phyloP scores from a whole-genome alignment of 2,329 filamentous ascomycete genomes.

The Decorospora gaudefroyi region DNA sequence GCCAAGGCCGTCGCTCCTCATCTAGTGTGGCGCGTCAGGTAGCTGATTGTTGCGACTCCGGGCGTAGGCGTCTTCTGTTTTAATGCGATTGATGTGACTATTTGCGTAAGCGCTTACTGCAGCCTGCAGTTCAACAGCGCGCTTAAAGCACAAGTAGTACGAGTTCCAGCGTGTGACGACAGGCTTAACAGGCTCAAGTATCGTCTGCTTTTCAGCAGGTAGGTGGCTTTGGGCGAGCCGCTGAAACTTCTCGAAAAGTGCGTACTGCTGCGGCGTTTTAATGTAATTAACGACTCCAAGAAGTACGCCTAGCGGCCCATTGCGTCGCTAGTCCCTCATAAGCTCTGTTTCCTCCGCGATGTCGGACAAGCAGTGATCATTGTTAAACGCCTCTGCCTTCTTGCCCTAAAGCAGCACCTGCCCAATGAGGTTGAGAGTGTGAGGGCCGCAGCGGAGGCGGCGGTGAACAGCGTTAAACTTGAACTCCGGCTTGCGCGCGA shows the following conservation, averaged over 20 bases:
- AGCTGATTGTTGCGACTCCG: neutral
- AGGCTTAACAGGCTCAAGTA: constrained; percentile 5
- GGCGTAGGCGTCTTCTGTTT: neutral
- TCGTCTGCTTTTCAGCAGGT: neutral
- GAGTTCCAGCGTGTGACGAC: too few relatives aligned
- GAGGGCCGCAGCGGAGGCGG: constrained; percentile 7
- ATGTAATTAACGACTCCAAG: constrained; percentile 1
- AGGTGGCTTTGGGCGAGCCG: neutral
- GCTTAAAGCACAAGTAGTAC: constrained; percentile 4
- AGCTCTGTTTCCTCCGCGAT: too few relatives aligned
- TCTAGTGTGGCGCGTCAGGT: neutral
- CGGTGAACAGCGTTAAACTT: constrained; percentile 3
- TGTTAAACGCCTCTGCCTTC: too few relatives aligned
- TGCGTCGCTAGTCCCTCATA: too few relatives aligned
- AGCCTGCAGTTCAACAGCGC: constrained; percentile 1
- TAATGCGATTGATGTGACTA: neutral
- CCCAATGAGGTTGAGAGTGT: constrained; percentile 14
- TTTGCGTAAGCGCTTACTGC: neutral
- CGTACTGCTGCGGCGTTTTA: constrained; percentile 6
- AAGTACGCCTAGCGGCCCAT: constrained; percentile 2
- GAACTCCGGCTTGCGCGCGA: neutral
- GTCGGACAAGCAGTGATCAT: too few relatives aligned
- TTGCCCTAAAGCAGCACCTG: constrained; percentile 2
- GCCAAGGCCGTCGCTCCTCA: constrained; percentile 2
- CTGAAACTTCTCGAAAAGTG: constrained; percentile 2